Base-by-base conservation (phyloP, 1,139 yeast species). In the Candida sojae region DNA sequence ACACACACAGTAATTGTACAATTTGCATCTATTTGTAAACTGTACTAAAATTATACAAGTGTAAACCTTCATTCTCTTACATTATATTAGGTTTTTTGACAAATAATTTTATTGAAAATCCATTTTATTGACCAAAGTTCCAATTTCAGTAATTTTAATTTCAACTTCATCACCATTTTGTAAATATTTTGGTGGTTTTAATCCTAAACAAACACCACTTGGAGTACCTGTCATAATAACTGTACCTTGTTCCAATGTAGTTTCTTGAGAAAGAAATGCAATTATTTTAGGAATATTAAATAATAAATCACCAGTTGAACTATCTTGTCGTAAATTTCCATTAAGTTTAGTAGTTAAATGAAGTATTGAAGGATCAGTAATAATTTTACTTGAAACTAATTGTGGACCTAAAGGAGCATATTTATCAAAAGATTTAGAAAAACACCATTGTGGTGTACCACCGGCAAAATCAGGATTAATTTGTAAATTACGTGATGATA, bases 341-440 rank as follows among this genome's bases (percentile, higher is more conserved):
- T 51, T 51, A 33, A 50, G 77, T 68, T 30, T 59, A 39, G 53
- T 54, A 69, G 71, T 29, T 77, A 82, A 55, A 75, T 79, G 55
- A 77, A 65, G 45, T 55, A 63, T 23, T 74, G 71, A 43, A 57
- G 75, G 63, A 53, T 67, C 51, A 54, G 66, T 47, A 39, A 72
- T 65, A 10, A 71, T 56, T 1, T 54, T 48, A 1, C 72, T 52
- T 3, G 79, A 64, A 5, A 77, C 81, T 48, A 80, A 64, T 11
- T 76, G 79, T 6, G 83, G 83, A 3, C 83, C 83, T 44, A 76
- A 61, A 23, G 83, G 83, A 7, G 82, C 80, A 68, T 75, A 77
- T n/a, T 76, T 75, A 50, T 80, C 84, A 54, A 74, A 79, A 72
- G 74, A 73, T 62, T 80, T 80, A 4, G 82, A 80, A 36, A 72